Percentiles rank a stretch among this genome's conserved stretches.
Conservation (phyloP, 345 rosid species). For the Boechera retrofracta region DNA sequence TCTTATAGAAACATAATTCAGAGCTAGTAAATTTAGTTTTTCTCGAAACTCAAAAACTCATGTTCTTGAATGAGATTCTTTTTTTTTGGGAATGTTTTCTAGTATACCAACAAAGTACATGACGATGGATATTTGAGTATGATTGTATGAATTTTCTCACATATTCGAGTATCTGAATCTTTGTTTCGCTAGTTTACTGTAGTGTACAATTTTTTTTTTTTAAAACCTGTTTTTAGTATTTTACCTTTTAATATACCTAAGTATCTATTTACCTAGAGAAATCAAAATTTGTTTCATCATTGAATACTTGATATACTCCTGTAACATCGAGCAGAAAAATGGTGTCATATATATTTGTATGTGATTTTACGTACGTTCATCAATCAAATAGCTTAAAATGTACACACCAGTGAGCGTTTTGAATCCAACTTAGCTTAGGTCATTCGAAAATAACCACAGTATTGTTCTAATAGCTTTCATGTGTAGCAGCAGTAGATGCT, state of each 20-base stretch:
- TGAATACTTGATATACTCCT: too few relatives aligned
- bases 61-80: background rate
- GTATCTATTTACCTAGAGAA: too few relatives aligned
- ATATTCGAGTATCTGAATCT: too few relatives aligned
- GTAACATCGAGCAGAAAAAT: background rate
- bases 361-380: background rate
- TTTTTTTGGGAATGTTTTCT: background rate
- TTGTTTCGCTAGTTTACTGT: too few relatives aligned
- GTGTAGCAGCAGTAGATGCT: background rate
- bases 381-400: background rate
- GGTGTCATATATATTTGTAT: background rate
- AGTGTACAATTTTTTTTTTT: too few relatives aligned
- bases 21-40: background rate
- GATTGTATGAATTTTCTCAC: too few relatives aligned
- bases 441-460: background rate
- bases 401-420: background rate
- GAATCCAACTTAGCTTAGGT: background rate
- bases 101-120: background rate
- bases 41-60: background rate
- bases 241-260: too few relatives aligned
- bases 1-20: background rate
- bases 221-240: too few relatives aligned
- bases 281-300: too few relatives aligned
- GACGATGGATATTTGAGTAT: background rate
- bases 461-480: background rate